Evolutionary conservation across 768 basidiomycete species (phyloP), one percentile per base, ranked within the genome.

Genomic region (Amyloporia xantha): DNA sequence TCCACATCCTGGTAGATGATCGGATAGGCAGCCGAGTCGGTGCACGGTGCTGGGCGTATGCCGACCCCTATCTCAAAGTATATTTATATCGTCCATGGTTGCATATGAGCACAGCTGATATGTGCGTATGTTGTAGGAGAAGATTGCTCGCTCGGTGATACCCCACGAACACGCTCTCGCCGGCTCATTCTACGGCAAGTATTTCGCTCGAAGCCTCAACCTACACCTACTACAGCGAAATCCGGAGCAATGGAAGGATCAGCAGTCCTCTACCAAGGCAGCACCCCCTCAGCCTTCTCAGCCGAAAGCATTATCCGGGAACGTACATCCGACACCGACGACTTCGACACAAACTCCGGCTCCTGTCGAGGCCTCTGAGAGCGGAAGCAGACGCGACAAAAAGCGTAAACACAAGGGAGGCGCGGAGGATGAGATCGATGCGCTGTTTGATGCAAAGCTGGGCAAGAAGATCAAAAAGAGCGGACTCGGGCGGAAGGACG

Each of bases 41-140:
- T 4, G 95, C 94, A 59, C 81, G 86, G n/a, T 89, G 86, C 55
- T 98, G 92, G 91, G 80, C 76, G 1, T 81, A 78, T 53, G 84
- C 88, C n/a, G 96, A 99, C 67, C 84, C 90, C 1, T 97, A 88
- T 66, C 76, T 96, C 55, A 93, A 87, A 72, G 92, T 93, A 52
- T 20, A 73, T 61, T 42, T 28, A 27, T 5, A 7, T 12, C 45
- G 7, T 4, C 15, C 5, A 10, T 19, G 11, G 6, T 7, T 5
- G 23, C n/a, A 30, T 27, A 4, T 40, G 10, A 5, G 5, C 17
- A 17, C 11, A 27, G 17, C 30, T 45, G 10, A 26, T 49, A 19
- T 13, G 7, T 43, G 1, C 24, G 37, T 6, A 30, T 7, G 7
- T 36, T 24, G 19, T 55, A 95, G 91, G 93, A 96, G 69, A 95